Evolutionary conservation across 208 protist genomes (phyloP).

Genomic region (Porcisia hertigi): DNA sequence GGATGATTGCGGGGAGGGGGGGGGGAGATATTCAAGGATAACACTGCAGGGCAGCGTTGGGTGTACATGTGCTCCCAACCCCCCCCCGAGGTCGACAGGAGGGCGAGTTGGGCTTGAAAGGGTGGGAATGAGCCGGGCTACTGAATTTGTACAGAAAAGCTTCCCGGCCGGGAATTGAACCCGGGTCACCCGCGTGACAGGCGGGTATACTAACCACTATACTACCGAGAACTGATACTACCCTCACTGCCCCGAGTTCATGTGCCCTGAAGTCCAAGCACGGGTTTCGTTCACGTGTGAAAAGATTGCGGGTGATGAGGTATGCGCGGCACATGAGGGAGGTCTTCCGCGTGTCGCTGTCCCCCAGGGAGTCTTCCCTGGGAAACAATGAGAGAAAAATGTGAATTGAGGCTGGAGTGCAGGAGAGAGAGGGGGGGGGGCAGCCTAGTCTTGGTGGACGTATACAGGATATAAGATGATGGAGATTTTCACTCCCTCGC

Average conservation of each 20-base stretch:
- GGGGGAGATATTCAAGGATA: too few species aligned
- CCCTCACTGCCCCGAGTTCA: neutral
- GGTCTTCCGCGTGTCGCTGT: neutral
- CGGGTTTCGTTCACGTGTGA: neutral
- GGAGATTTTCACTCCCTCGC: neutral
- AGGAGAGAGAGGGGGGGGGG: neutral
- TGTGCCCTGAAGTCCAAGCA: neutral
- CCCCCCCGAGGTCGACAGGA: too few species aligned
- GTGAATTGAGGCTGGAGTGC: neutral
- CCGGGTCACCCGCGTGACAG: conserved; percentile 23
- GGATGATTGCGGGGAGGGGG: neutral
- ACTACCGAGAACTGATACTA: conserved; percentile 13
- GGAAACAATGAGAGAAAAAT: neutral
- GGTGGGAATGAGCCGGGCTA: neutral
- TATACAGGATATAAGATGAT: neutral
- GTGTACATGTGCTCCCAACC: too few species aligned
- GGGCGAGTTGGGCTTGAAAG: neutral
- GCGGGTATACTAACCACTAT: conserved; percentile 26
- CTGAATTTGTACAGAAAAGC: neutral
- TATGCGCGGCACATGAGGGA: too few species aligned
- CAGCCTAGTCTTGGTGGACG: neutral
- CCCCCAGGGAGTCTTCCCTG: neutral
- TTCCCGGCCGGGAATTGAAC: conserved; percentile 25
- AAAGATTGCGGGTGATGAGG: neutral
- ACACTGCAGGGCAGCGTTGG: too few species aligned